A percentile compares a stretch with the other conserved stretches of the same genome.
These are phyloP conservation scores for Eucalyptus curtisii DNA, from an alignment of 345 rosid genomes.

Conservation along the genomic window DNA sequence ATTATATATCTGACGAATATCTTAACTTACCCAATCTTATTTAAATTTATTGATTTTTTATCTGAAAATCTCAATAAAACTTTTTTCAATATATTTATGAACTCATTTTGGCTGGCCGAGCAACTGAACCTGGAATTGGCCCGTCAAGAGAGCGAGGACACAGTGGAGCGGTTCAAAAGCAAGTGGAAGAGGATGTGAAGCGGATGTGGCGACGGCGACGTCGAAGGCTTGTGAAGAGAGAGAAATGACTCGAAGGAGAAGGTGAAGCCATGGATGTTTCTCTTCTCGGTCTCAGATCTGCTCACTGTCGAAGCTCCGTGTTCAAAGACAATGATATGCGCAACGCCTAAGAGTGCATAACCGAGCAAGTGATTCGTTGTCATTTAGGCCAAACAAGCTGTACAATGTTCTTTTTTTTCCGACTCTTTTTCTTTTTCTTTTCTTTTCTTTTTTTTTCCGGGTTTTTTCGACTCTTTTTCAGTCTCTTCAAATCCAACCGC, in stretches of 20 bases:
- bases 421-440: background rate
- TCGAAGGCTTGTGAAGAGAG: background rate
- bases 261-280: background rate
- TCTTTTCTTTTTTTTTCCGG: too few species aligned
- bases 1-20: background rate
- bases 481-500: background rate
- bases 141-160: background rate
- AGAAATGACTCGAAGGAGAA: conserved; percentile 29
- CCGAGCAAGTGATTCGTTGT: background rate
- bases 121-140: conserved; percentile 25
- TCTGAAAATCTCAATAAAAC: background rate
- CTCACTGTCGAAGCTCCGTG: background rate
- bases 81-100: background rate
- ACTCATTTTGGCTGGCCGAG: conserved; percentile 26
- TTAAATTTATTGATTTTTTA: background rate
- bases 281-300: background rate
- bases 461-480: background rate
- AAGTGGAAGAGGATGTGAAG: background rate
- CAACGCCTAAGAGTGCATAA: background rate
- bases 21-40: background rate
- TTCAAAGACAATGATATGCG: background rate
- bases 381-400: background rate
- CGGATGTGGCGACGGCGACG: background rate
- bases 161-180: background rate
- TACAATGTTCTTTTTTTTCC: background rate